phyloP scores from a whole-genome alignment of 2,329 filamentous ascomycete species.

The Penicillium sp. region DNA sequence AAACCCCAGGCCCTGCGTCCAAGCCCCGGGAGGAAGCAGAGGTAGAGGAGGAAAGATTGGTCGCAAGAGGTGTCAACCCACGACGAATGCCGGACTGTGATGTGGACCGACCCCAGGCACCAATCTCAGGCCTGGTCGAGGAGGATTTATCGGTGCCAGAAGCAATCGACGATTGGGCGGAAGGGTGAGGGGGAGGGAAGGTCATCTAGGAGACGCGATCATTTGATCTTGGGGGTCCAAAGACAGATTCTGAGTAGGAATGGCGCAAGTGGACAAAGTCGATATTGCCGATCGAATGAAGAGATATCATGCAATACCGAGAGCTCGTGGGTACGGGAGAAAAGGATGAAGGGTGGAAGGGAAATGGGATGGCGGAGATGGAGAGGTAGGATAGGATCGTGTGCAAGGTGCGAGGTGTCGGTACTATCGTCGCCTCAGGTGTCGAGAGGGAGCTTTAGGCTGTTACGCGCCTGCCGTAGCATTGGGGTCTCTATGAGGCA shows the following conservation, averaged over 20 bases:
- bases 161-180: slow-evolving; percentile 52
- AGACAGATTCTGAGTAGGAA: slow-evolving; percentile 35
- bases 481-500: background rate
- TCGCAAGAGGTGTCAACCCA: slow-evolving; percentile 58
- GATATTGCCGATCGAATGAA: slow-evolving; percentile 13
- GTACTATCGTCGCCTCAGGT: slow-evolving; percentile 24
- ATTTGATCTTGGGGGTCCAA: slow-evolving; percentile 46
- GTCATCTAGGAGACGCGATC: slow-evolving; percentile 57
- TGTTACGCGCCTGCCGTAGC: background rate
- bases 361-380: slow-evolving; percentile 19
- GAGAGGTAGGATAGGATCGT: slow-evolving; percentile 22
- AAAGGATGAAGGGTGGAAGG: slow-evolving; percentile 16
- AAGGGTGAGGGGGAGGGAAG: slow-evolving; percentile 53
- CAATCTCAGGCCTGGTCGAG: slow-evolving; percentile 50
- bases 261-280: slow-evolving; percentile 17
- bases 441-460: slow-evolving; percentile 18
- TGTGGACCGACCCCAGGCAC: slow-evolving; percentile 56
- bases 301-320: slow-evolving; percentile 9
- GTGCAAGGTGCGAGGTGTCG: slow-evolving; percentile 24
- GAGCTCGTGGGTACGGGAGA: slow-evolving; percentile 6
- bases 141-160: slow-evolving; percentile 50
- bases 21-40: slow-evolving; percentile 44
- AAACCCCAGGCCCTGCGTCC: slow-evolving; percentile 44
- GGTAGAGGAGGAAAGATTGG: slow-evolving; percentile 45
- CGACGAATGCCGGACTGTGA: slow-evolving; percentile 56